Percentiles rank a stretch among this genome's conserved stretches.
phyloP scores from a whole-genome alignment of 352 stramenopile species.

The Plasmopara muralis region DNA sequence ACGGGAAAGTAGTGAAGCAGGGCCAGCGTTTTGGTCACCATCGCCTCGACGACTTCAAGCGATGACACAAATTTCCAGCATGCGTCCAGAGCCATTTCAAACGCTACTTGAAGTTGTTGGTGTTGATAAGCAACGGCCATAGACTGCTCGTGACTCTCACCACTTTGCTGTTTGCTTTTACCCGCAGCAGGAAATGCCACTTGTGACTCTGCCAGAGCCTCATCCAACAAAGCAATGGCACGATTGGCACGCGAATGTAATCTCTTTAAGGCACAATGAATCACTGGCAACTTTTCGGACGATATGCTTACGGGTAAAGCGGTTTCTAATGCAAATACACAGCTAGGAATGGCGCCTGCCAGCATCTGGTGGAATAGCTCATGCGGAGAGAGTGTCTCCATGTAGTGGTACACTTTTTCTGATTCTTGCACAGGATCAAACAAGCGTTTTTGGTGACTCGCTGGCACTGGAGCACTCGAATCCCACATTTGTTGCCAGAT shows the following conservation, averaged over 20 bases:
- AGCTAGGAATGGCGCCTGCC: slow-evolving; percentile 47
- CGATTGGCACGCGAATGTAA: slow-evolving; percentile 34
- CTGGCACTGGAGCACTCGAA: slow-evolving; percentile 36
- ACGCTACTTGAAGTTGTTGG: slow-evolving; percentile 62
- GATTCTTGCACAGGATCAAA: slow-evolving; percentile 72
- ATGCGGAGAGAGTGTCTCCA: slow-evolving; percentile 70
- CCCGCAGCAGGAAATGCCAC: slow-evolving; percentile 40
- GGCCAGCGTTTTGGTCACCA: slow-evolving; percentile 44
- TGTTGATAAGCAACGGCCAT: slow-evolving; percentile 23
- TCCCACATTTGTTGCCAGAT: slow-evolving; percentile 79
- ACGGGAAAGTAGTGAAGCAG: slow-evolving; percentile 42
- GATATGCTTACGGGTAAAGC: slow-evolving; percentile 30
- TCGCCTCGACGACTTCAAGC: slow-evolving; percentile 44
- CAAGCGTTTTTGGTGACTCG: slow-evolving; percentile 54
- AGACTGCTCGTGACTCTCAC: slow-evolving; percentile 30
- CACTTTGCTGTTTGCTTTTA: slow-evolving; percentile 11
- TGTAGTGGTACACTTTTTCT: slow-evolving; percentile 77
- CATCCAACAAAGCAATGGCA: slow-evolving; percentile 52
- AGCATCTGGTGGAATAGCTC: slow-evolving; percentile 82
- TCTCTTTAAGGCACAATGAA: slow-evolving; percentile 33
- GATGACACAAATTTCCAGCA: slow-evolving; percentile 54
- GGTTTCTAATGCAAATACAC: slow-evolving; percentile 48
- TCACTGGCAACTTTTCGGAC: slow-evolving; percentile 21
- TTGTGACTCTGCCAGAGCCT: slow-evolving; percentile 56
- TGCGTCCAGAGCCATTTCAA: slow-evolving; percentile 74